Conservation (phyloP, 225 moss, liverwort and hornwort species). For the Anthoceros angustus region DNA sequence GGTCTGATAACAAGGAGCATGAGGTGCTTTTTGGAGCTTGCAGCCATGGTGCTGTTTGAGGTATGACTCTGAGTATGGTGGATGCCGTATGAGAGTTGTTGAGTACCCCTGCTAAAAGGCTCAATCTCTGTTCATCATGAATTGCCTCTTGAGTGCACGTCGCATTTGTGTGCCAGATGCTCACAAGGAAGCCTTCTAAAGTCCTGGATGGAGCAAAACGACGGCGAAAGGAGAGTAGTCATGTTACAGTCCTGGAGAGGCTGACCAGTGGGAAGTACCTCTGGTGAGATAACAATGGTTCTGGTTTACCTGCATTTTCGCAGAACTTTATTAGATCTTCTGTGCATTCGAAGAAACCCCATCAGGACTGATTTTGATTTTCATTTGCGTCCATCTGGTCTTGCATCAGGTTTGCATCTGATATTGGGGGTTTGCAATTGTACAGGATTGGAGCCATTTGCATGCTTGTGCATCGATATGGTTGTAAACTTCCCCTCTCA, state of each 20-base stretch:
- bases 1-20: constrained; percentile 47
- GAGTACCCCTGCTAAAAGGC: too few species aligned
- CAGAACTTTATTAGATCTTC: too few species aligned
- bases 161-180: not conserved
- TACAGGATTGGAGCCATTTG: constrained; percentile 82
- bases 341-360: too few species aligned
- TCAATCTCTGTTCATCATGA: too few species aligned
- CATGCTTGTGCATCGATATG: constrained; percentile 50
- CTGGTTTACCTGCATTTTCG: not conserved
- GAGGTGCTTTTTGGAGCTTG: constrained; percentile 64
- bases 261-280: not conserved
- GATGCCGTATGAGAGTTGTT: too few species aligned
- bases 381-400: too few species aligned
- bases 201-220: not conserved
- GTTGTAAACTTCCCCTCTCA: constrained; percentile 30
- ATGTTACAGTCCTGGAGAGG: not conserved
- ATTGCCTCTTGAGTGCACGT: too few species aligned
- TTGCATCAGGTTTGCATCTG: too few species aligned
- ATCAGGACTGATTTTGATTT: too few species aligned
- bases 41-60: constrained; percentile 72
- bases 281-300: not conserved
- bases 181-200: not conserved
- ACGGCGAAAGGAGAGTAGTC: not conserved
- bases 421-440: not conserved
- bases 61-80: constrained; percentile 12